Evolutionary conservation across 2,329 filamentous ascomycete species (phyloP).

Genomic region (Talaromyces sp.): DNA sequence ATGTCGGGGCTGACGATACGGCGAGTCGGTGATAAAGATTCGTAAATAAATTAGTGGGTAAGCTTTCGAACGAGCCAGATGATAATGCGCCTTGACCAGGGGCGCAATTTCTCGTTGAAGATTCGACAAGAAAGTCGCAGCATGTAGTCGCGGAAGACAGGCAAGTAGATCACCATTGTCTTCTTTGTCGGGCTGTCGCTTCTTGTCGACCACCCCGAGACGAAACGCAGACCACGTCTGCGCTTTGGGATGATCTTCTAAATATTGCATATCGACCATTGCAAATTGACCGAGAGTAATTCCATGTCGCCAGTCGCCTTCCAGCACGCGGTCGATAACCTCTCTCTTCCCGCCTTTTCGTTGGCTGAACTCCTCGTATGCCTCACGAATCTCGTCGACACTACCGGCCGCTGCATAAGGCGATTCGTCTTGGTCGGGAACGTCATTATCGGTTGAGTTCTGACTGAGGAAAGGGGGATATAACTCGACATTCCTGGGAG

Average conservation of each 20-base stretch:
- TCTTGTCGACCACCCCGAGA: conserved; percentile 33
- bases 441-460: conserved; percentile 35
- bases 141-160: conserved; percentile 68
- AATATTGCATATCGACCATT: conserved; percentile 52
- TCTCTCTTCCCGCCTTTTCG: conserved; percentile 53
- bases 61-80: conserved; percentile 67
- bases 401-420: conserved; percentile 67
- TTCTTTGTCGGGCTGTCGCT: conserved; percentile 20
- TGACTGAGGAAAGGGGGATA: conserved; percentile 58
- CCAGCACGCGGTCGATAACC: conserved; percentile 54
- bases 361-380: conserved; percentile 60
- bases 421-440: conserved; percentile 59
- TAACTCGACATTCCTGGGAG: conserved; percentile 59
- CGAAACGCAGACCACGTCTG: conserved; percentile 55
- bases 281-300: conserved; percentile 55
- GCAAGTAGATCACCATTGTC: conserved; percentile 31
- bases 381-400: conserved; percentile 62
- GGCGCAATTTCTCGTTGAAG: conserved; percentile 72
- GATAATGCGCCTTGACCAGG: conserved; percentile 79
- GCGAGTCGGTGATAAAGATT: conserved; percentile 75
- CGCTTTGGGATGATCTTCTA: conserved; percentile 52
- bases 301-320: conserved; percentile 57
- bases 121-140: conserved; percentile 72
- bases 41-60: conserved; percentile 68
- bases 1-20: conserved; percentile 61